phyloP scores from a whole-genome alignment of 1,284 basidiomycete genomes.

The Apiotrichum montevideense region DNA sequence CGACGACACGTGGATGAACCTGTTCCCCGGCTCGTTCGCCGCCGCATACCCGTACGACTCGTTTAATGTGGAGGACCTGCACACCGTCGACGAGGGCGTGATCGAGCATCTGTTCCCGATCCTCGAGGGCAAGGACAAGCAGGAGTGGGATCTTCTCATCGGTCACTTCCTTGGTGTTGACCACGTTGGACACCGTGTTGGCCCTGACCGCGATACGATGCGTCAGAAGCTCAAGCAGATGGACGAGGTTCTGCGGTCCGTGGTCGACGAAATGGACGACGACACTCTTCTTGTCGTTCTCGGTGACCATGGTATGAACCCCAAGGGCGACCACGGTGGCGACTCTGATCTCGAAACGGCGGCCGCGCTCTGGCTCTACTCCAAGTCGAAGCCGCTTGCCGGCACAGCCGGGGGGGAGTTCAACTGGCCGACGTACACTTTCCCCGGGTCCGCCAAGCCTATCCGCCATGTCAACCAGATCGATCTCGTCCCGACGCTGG shows the following conservation, averaged over 20 bases:
- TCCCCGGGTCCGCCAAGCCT: slow-evolving; percentile 56
- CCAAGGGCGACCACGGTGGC: slow-evolving; percentile 90
- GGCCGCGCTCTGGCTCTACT: slow-evolving; percentile 86
- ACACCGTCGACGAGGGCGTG: slow-evolving; percentile 91
- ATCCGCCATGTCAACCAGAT: slow-evolving; percentile 83
- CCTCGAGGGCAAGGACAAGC: slow-evolving; percentile 51
- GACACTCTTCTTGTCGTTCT: slow-evolving; percentile 85
- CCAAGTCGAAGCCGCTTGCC: slow-evolving; percentile 46
- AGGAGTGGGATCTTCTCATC: slow-evolving; percentile 71
- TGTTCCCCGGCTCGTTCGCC: slow-evolving; percentile 73
- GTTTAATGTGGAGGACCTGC: slow-evolving; percentile 97
- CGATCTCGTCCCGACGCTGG: slow-evolving; percentile 83
- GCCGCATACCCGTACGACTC: slow-evolving; percentile 83
- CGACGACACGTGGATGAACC: slow-evolving; percentile 91
- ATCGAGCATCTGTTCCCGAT: slow-evolving; percentile 75
- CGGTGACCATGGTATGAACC: slow-evolving; percentile 98
- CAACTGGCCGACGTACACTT: slow-evolving; percentile 53
- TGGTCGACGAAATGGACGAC: slow-evolving; percentile 62
- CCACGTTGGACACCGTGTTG: slow-evolving; percentile 93
- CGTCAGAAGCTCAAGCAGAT: slow-evolving; percentile 77
- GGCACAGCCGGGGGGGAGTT: slow-evolving; percentile 40
- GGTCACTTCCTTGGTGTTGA: slow-evolving; percentile 97
- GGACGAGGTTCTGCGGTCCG: slow-evolving; percentile 66
- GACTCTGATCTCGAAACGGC: slow-evolving; percentile 82
- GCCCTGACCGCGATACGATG: slow-evolving; percentile 83